Percentiles rank a stretch among this genome's conserved stretches.
Conservation (phyloP, 78 protist species). For the Capsaspora owczarzaki region DNA sequence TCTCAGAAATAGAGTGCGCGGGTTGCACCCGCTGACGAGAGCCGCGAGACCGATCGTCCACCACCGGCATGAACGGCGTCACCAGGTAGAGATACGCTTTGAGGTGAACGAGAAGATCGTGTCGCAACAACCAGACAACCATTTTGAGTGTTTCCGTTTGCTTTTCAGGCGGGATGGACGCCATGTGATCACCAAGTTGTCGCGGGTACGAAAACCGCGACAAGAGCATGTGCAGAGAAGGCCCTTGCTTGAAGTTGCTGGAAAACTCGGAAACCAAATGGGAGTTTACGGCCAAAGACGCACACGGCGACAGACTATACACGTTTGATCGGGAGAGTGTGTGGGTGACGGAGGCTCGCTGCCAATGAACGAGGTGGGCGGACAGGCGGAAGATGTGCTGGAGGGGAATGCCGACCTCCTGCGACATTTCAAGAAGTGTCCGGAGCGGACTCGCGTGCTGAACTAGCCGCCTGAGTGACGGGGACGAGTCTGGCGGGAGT, state of each 20-base stretch:
- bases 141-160: not conserved
- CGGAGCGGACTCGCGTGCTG: not conserved
- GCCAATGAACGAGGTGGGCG: not conserved
- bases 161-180: not conserved
- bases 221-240: too few species aligned
- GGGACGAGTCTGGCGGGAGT: not conserved
- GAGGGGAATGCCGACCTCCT: not conserved
- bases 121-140: not conserved
- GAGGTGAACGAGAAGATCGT: not conserved
- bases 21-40: too few species aligned
- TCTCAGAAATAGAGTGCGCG: too few species aligned
- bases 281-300: not conserved
- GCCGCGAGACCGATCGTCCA: too few species aligned
- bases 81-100: not conserved
- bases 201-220: not conserved
- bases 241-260: not conserved
- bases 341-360: not conserved
- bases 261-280: not conserved
- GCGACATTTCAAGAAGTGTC: not conserved
- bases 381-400: not conserved
- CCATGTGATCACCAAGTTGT: not conserved
- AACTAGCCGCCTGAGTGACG: not conserved
- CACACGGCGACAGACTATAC: not conserved
- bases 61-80: too few species aligned
- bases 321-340: not conserved